Evolutionary conservation across 225 moss, liverwort and hornwort genomes (phyloP), one percentile per base, ranked within the genome.

Genomic region (Climacium dendroides): DNA sequence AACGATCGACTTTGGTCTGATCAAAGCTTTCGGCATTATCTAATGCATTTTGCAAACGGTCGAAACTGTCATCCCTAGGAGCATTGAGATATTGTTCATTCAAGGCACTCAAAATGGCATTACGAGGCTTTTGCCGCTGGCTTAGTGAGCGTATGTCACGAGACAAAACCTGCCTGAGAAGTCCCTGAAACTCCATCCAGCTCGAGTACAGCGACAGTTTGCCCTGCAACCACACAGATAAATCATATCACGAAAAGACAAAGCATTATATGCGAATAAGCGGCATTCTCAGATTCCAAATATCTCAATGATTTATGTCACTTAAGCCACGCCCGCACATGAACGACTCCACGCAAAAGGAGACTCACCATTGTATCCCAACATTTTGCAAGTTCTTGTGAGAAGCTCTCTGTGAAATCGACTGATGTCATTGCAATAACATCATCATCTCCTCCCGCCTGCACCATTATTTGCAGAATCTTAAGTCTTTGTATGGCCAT

Each of bases 91-190:
- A 91, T 24, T 92, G 92, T 65, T 96, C 97, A 84, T 95, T 96
- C 52, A 98, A 91, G 26, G 91, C 92, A 86, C 96, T 98, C 79
- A 98, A 85, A 86, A 93, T 93, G 65, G 96, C 98, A 61, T 94
- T 95, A 65, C 95, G 97, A 75, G 98, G 98, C 69, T 95, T 95
- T 78, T 95, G 96, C 43, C 98, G 92, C 87, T 98, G 97, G 86
- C 91, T 95, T 77, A 98, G 87, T 29, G 98, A 98, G 41, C 98
- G 95, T 52, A 98, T 98, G 89, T 98, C 98, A 83, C 97, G 94
- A 20, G 97, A 96, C 54, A 98, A 88, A 74, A 98, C 95, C 93
- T 98, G 97, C 92, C 91, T 90, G 53, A 91, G 89, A 57, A 98
- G 93, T 83, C 81, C 94, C 83, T 95, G 92, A 74, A 98, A 74